Evolutionary conservation across 306 rosid genomes (phyloP).

Genomic region (Vigna mungo): DNA sequence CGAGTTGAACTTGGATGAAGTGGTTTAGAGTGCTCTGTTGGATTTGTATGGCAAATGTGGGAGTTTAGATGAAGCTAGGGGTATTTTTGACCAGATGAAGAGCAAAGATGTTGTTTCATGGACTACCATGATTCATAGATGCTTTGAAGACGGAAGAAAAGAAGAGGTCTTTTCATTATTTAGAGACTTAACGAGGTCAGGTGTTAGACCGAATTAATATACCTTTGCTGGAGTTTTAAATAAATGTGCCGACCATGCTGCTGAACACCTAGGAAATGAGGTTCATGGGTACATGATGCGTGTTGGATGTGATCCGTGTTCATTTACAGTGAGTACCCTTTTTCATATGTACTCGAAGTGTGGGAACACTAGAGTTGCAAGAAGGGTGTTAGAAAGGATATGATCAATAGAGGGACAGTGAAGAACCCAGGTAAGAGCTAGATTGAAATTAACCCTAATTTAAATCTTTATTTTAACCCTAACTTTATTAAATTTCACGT

Average conservation of each 20-base stretch:
- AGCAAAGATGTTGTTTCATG: no score
- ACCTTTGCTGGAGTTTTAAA: no score
- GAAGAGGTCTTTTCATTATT: no score
- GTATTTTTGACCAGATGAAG: no score
- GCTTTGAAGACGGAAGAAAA: no score
- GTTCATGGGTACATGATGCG: constrained; percentile 17
- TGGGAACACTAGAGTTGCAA: neutral
- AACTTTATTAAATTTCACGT: no score
- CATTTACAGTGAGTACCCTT: constrained; percentile 10
- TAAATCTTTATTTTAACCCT: no score
- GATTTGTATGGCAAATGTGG: no score
- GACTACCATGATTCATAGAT: no score
- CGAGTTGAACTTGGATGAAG: constrained; percentile 12
- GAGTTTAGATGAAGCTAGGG: no score
- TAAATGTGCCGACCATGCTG: constrained; percentile 18
- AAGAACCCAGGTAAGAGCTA: constrained; percentile 20
- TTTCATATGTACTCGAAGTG: constrained; percentile 21
- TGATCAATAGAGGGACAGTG: constrained; percentile 1
- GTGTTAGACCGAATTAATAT: no score
- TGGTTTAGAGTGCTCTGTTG: constrained; percentile 23
- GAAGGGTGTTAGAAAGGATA: constrained; percentile 13
- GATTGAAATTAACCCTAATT: constrained; percentile 26
- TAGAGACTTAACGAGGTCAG: no score
- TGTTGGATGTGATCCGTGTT: neutral
- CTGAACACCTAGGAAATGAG: constrained; percentile 18